A percentile compares a stretch with the other conserved stretches of the same genome.
Conservation (phyloP, 2,329 filamentous ascomycete species). For the Capronia epimyces region DNA sequence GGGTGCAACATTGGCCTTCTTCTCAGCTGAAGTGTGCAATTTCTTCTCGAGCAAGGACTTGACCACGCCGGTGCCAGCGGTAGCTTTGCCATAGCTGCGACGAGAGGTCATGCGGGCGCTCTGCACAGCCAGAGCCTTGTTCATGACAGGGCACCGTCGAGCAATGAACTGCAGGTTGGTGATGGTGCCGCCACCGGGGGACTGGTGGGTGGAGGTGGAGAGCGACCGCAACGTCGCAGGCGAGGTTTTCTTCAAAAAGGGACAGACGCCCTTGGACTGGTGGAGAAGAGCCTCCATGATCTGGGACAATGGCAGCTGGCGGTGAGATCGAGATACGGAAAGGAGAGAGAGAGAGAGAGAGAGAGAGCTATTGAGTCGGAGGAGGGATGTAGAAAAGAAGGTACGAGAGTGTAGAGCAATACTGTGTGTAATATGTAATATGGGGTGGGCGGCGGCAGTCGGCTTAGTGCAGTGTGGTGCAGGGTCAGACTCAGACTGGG, state of each 20-base stretch:
- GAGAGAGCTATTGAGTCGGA: neutral
- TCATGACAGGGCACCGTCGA: slow-evolving; percentile 96
- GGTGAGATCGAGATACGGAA: neutral
- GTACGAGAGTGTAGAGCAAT: too few relatives aligned
- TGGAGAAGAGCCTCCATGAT: slow-evolving; percentile 88
- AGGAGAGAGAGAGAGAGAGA: neutral
- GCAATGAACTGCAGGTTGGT: slow-evolving; percentile 93
- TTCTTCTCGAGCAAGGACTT: slow-evolving; percentile 42
- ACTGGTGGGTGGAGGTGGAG: slow-evolving; percentile 61
- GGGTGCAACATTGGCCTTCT: slow-evolving; percentile 72
- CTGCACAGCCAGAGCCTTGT: slow-evolving; percentile 91
- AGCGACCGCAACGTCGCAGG: slow-evolving; percentile 86
- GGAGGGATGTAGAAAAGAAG: too few relatives aligned
- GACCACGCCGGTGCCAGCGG: slow-evolving; percentile 35
- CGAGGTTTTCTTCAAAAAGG: slow-evolving; percentile 91
- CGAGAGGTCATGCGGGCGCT: slow-evolving; percentile 37
- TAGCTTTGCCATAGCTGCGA: slow-evolving; percentile 29
- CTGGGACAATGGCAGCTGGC: neutral
- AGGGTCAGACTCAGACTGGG: too few relatives aligned
- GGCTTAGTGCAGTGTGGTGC: too few relatives aligned
- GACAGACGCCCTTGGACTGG: slow-evolving; percentile 94
- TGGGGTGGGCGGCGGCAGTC: too few relatives aligned
- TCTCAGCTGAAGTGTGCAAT: slow-evolving; percentile 71
- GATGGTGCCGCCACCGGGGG: slow-evolving; percentile 83
- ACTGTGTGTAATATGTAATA: too few relatives aligned